Evolutionary conservation across 2,329 filamentous ascomycete species (phyloP), one percentile per base, ranked within the genome.

Genomic region (Endocalyx cinctus): DNA sequence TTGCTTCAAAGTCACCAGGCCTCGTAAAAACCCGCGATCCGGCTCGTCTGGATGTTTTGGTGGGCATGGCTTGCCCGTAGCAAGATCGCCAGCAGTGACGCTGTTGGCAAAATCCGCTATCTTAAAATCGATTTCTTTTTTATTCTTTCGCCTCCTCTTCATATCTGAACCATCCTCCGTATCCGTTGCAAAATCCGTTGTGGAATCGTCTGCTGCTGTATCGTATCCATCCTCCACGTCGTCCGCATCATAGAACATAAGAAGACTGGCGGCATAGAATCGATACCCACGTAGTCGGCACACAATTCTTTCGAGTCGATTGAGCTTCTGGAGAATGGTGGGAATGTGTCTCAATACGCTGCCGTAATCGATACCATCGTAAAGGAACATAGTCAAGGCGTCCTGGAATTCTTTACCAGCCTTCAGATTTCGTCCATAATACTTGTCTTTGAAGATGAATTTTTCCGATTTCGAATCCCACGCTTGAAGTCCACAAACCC

Each of bases 61-160:
- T 11, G 92, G 92, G 48, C 90, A 96, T 5, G 73, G 66, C 50
- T 72, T 72, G 41, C 72, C 69, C 32, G 65, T 62, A 38, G 77
- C 69, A 10, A 79, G 62, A 51, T 95, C 88, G 45, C 92, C 84
- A 4, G 87, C 85, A 2, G 89, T 97, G 22, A 97, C 82, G 53
- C 90, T 96, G 58, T 98, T 98, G 43, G 92, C 92, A 65, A 98
- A 98, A 60, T 98, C 92, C 37, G 95, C 90, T 58, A 98, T 94
- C 62, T 96, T 96, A 64, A 98, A 81, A 58, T 95, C 86, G 54
- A 94, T 89, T 45, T 81, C 73, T 29, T 69, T 66, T 39, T 67
- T 68, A 41, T 68, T 75, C 52, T 55, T 72, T 51, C 60, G 66
- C 47, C 57, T 72, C 56, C 31, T 55, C 25, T 54, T 55, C 17